phyloP scores from a whole-genome alignment of 306 rosid species.

The Quercus gilva region DNA sequence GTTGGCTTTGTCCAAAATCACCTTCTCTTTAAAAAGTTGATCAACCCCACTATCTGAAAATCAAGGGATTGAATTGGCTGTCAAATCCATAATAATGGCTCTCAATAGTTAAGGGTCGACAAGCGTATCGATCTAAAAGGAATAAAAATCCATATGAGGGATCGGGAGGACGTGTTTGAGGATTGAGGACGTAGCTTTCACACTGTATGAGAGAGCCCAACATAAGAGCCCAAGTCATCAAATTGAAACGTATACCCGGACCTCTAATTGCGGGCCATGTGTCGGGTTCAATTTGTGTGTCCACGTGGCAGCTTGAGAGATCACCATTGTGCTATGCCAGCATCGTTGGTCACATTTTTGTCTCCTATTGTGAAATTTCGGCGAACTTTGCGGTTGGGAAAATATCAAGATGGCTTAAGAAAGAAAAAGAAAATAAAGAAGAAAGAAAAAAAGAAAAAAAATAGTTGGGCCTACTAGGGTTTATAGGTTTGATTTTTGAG shows the following conservation, averaged over 20 bases:
- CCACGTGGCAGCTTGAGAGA: constrained; percentile 1
- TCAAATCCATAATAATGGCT: constrained; percentile 13
- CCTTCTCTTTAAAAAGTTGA: constrained; percentile 5
- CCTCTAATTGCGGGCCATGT: constrained; percentile 36
- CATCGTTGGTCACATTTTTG: background rate
- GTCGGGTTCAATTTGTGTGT: background rate
- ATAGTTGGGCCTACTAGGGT: constrained; percentile 39
- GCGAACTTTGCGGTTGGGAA: constrained; percentile 45
- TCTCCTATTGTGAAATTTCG: constrained; percentile 23
- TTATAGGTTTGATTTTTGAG: constrained; percentile 49
- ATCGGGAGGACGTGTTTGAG: no score
- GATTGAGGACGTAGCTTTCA: constrained; percentile 14
- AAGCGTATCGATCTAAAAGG: constrained; percentile 4
- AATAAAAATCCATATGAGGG: constrained; percentile 26
- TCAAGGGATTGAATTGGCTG: background rate
- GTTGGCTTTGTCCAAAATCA: constrained; percentile 30
- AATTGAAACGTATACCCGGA: constrained; percentile 9
- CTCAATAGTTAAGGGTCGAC: constrained; percentile 6
- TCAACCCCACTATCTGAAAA: background rate
- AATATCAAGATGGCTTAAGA: constrained; percentile 1
- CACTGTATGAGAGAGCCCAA: no score
- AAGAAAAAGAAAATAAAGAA: background rate
- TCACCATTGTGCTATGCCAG: constrained; percentile 43
- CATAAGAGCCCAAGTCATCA: constrained; percentile 6
- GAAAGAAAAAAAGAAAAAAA: background rate